Base-by-base conservation (phyloP, 2,329 filamentous ascomycete genomes). In the Aspergillus fischeri region DNA sequence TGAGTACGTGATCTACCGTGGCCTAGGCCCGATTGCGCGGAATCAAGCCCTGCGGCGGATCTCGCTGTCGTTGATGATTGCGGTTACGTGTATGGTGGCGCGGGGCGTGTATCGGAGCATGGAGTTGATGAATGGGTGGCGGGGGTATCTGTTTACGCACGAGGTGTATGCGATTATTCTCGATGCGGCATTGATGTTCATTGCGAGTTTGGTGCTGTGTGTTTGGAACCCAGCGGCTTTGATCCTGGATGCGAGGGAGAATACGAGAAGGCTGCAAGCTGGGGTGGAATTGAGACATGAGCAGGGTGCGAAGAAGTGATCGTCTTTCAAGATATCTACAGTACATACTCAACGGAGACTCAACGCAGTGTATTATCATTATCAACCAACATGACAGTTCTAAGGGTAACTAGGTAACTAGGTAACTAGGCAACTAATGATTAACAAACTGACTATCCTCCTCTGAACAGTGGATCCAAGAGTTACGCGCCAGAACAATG, bases 111-210 rank as follows among this genome's bases (percentile, higher is more conserved):
- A 78, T 62, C 70, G 77, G 42, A 73, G 73, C 1, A 65, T 79
- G 32, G 77, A 79, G 59, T 68, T 80, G 49, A 63, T 70, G 6
- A 67, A 79, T 53, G 77, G 77, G 0, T 79, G 77, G 77, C 41
- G 41, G n/a, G 70, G 70, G 1, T 55, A 56, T 27, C 49, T 72
- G 11, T 54, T 70, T 27, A 65, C 60, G 8, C 63, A 67, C n/a
- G 71, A 73, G 59, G 53, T 61, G 48, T 71, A 59, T 47, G 56
- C 68, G 0, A 72, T 71, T 55, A 55, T 72, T 25, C 72, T 73
- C 51, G 71, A 71, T 47, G 63, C 66, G 0, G 49, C 66, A 11
- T 59, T 70, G 17, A 73, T 73, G 68, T 65, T 66, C 14, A 29
- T 65, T 21, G 57, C 38, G 24, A 44, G 41, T 42, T 42, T 21